Evolutionary conservation across 805 yeast genomes (phyloP).

Genomic region (Ogataea ramenticola): DNA sequence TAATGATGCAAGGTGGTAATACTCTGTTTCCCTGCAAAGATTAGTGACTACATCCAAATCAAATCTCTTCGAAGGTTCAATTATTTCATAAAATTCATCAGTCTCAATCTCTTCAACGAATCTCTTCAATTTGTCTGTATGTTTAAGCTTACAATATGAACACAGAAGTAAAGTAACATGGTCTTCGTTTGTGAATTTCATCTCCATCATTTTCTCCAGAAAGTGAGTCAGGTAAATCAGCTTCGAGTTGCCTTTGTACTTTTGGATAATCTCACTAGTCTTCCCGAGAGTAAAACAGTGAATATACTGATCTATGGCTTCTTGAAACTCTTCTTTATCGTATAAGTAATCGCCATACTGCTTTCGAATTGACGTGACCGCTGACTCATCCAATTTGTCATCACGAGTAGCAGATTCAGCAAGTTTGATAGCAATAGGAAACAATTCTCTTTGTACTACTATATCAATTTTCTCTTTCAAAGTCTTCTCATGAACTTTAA

Average conservation of each 20-base stretch:
- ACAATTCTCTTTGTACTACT: constrained; percentile 63
- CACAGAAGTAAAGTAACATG: constrained; percentile 77
- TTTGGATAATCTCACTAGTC: constrained; percentile 71
- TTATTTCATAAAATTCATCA: constrained; percentile 28
- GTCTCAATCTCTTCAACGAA: constrained; percentile 41
- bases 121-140: constrained; percentile 43
- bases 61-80: constrained; percentile 35
- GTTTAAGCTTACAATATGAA: constrained; percentile 71
- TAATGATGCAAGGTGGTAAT: constrained; percentile 56
- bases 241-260: constrained; percentile 71
- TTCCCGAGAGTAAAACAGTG: constrained; percentile 38
- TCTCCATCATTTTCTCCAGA: constrained; percentile 50
- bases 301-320: constrained; percentile 72
- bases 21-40: constrained; percentile 67
- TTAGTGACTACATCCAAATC: constrained; percentile 63
- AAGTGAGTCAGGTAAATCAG: constrained; percentile 58
- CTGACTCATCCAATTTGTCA: constrained; percentile 13
- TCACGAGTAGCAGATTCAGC: constrained; percentile 34
- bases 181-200: constrained; percentile 57
- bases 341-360: constrained; percentile 70
- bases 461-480: constrained; percentile 62
- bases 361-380: constrained; percentile 36
- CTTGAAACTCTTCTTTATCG: constrained; percentile 54
- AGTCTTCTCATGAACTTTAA: constrained; percentile 59
- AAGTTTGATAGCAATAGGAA: constrained; percentile 62